Evolutionary conservation across 2,329 filamentous ascomycete species (phyloP), one percentile per base, ranked within the genome.

Genomic region (Huntiella omanensis): DNA sequence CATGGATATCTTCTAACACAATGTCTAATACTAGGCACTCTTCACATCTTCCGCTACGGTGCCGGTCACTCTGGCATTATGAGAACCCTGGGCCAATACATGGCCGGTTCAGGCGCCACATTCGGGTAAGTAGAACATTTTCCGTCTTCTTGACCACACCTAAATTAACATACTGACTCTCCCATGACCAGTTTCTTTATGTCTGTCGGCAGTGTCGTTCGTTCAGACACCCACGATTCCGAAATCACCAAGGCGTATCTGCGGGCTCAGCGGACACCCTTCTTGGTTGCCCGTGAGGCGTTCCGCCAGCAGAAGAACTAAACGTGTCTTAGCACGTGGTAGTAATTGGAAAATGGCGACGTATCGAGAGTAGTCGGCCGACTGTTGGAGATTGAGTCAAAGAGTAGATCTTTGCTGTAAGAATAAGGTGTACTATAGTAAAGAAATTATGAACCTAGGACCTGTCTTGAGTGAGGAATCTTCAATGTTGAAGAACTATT

Each of bases 171-270:
- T 15, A 37, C 47, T 45, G 37, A 49, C 40, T 32, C 36, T 32
- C n/a, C 8, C 16, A 3, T 2, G 8, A 46, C 15, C 52, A 79
- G 75, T 17, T 95, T 96, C 67, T 98, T 98, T 72, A 98, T 98
- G 91, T 88, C 84, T 49, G 94, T 98, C 55, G 91, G 91, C 55
- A 94, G 85, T 55, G 87, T 93, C 39, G 95, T 98, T 57, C 82
- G 91, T 59, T 87, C 85, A 50, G 91, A 98, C 56, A 77, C 83
- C 53, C 83, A 84, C 38, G 77, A 81, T 34, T 78, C 83, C 56
- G 75, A 86, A 59, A 75, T 83, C 49, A 46, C 43, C 12, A 43
- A 17, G 13, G 43, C 47, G 15, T 94, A 88, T 65, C 73, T 76
- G 54, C 75, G 75, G 60, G 77, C 83, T 43, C 77, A 80, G 54